phyloP scores from a whole-genome alignment of 768 basidiomycete genomes.

The Fistulinella prunicolor region DNA sequence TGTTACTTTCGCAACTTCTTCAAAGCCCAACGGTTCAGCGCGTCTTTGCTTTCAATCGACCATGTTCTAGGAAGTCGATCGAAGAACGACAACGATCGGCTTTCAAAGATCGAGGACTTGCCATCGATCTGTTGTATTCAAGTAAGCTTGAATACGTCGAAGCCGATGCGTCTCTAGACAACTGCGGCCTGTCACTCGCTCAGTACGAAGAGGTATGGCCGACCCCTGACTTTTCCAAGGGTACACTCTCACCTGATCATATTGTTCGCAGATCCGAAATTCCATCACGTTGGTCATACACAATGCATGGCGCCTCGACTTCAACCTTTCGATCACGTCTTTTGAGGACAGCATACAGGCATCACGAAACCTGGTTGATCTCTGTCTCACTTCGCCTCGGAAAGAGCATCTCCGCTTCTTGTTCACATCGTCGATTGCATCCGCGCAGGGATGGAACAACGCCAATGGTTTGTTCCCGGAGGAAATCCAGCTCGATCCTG shows the following conservation, averaged over 20 bases:
- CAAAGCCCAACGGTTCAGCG: slow-evolving; percentile 18
- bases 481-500: slow-evolving; percentile 30
- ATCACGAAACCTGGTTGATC: slow-evolving; percentile 35
- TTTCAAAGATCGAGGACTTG: slow-evolving; percentile 32
- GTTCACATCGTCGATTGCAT: slow-evolving; percentile 42
- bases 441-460: slow-evolving; percentile 31
- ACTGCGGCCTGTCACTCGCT: slow-evolving; percentile 29
- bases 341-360: slow-evolving; percentile 42
- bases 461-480: slow-evolving; percentile 34
- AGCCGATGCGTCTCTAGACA: slow-evolving; percentile 27
- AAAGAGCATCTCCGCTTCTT: slow-evolving; percentile 30
- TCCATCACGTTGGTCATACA: slow-evolving; percentile 39
- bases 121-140: slow-evolving; percentile 24
- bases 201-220: slow-evolving; percentile 21
- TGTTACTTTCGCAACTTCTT: slow-evolving; percentile 33
- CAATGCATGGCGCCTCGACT: slow-evolving; percentile 32
- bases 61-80: slow-evolving; percentile 13
- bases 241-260: neutral
- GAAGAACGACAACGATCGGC: slow-evolving; percentile 25
- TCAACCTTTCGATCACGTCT: slow-evolving; percentile 40
- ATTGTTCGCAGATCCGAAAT: slow-evolving; percentile 26
- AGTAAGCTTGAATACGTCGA: slow-evolving; percentile 35
- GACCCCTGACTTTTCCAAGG: too few species aligned
- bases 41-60: slow-evolving; percentile 36
- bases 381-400: slow-evolving; percentile 31